phyloP scores from a whole-genome alignment of 2,329 filamentous ascomycete species.

The Onygenales sp. region DNA sequence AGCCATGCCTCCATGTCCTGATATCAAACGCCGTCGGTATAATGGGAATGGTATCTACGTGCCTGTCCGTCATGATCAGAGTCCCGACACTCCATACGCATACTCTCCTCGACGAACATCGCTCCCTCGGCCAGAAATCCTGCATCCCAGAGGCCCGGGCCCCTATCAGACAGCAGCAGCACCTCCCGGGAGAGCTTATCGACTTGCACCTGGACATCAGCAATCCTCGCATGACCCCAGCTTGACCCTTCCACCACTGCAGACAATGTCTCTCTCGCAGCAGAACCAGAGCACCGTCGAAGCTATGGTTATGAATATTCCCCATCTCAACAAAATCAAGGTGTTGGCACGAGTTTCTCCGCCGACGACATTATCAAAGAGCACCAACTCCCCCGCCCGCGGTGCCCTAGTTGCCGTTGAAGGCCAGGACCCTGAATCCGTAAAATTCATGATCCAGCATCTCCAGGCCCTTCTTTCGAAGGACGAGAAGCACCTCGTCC shows the following conservation, averaged over 20 bases:
- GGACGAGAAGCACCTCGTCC: constrained; percentile 43
- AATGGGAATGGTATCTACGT: constrained; percentile 36
- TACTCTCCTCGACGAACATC: constrained; percentile 31
- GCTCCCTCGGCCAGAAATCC: constrained; percentile 31
- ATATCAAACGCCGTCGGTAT: constrained; percentile 55
- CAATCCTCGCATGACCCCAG: constrained; percentile 38
- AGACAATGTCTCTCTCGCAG: constrained; percentile 29
- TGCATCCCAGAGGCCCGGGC: constrained; percentile 20
- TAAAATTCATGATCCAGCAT: constrained; percentile 56
- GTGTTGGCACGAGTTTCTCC: constrained; percentile 68
- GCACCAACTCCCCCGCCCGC: constrained; percentile 36
- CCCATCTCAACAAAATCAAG: constrained; percentile 65
- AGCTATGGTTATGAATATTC: constrained; percentile 65
- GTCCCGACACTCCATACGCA: constrained; percentile 32
- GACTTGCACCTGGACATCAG: constrained; percentile 11
- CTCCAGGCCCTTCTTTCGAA: constrained; percentile 47
- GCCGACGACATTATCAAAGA: constrained; percentile 41
- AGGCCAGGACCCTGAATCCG: constrained; percentile 56
- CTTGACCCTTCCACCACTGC: constrained; percentile 45
- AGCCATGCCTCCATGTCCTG: constrained; percentile 38
- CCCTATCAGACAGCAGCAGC: constrained; percentile 46
- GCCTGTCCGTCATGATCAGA: constrained; percentile 29
- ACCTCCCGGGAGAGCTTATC: constrained; percentile 33
- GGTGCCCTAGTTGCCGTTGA: constrained; percentile 79
- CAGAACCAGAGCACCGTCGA: constrained; percentile 44